Base-by-base conservation (phyloP, 225 moss, liverwort and hornwort species). In the Sphagnum contortum region DNA sequence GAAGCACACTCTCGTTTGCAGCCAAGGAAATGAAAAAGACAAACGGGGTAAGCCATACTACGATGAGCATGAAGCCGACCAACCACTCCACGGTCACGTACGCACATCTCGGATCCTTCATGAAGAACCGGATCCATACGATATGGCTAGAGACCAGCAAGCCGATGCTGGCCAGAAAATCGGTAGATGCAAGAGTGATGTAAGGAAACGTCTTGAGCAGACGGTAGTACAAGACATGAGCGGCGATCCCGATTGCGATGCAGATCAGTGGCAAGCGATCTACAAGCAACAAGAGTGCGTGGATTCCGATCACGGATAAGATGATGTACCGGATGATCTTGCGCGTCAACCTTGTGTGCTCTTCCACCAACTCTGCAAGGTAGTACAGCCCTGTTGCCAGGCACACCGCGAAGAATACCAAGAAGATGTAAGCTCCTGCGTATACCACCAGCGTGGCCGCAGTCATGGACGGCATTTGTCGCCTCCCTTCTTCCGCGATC, bases 1-100 rank as follows among this genome's bases (percentile, higher is more conserved):
- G 96, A 45, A 98, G 79, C 68, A 98, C 93, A 63, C 90, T 92
- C 72, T 98, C 96, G 61, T 98, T 98, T 48, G 96, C 92, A 45
- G 96, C 92, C 29, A 98, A 71, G 12, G 96, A 98, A 62, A 98
- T 87, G 71, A 98, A 93, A 63, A 91, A 93, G 1, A 87, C 73
- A 59, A 98, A 93, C 2, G 96, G 96, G 61, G 93, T 93, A 1
- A 98, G 65, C 92, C 92, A 98, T 64, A 93, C 72, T 83, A 83
- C 86, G 50, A 91, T 76, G 70, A 98, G 77, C 90, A 90, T 87
- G 69, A 98, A 98, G 5, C 92, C 96, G 46, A 98, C 80, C 69
- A 86, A 71, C 92, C 92, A 98, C 71, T 92, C 92, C 63, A 92
- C 71, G 60, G 88, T 93, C 46, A 89, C 77, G 48, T 88, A 87